These are phyloP conservation scores for Pseudopithomyces chartarum DNA, from an alignment of 2,329 filamentous ascomycete species.

Conservation along the genomic window DNA sequence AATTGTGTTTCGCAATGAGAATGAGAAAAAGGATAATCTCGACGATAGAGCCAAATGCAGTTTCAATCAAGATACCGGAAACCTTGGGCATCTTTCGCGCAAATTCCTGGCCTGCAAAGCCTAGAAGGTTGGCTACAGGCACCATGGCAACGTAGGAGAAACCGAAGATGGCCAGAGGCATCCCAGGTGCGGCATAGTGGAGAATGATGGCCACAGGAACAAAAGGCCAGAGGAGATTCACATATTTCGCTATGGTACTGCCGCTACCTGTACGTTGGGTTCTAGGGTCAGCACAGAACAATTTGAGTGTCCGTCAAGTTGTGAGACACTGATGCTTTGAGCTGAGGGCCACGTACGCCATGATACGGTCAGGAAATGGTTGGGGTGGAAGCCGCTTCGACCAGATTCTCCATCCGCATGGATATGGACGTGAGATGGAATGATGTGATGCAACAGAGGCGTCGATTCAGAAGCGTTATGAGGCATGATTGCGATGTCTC, in stretches of 20 bases:
- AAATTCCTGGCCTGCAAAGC: slow-evolving; percentile 73
- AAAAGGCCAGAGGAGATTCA: slow-evolving; percentile 76
- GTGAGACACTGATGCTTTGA: too few relatives aligned
- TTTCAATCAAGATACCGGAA: slow-evolving; percentile 64
- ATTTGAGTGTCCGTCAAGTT: too few relatives aligned
- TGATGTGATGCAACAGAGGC: slow-evolving; percentile 36
- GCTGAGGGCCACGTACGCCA: slow-evolving; percentile 46
- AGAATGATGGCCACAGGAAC: slow-evolving; percentile 72
- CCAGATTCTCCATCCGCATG: slow-evolving; percentile 68
- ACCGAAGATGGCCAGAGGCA: slow-evolving; percentile 67
- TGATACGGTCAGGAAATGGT: slow-evolving; percentile 66
- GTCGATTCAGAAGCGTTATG: slow-evolving; percentile 28
- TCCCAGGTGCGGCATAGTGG: slow-evolving; percentile 57
- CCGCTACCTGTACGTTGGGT: slow-evolving; percentile 52
- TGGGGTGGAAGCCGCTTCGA: slow-evolving; percentile 65
- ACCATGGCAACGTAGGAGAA: slow-evolving; percentile 77
- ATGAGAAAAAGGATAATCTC: slow-evolving; percentile 84
- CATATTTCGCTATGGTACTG: slow-evolving; percentile 65
- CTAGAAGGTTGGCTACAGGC: slow-evolving; percentile 74
- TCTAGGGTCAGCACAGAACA: too few relatives aligned
- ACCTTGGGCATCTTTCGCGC: slow-evolving; percentile 77
- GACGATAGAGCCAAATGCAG: slow-evolving; percentile 70
- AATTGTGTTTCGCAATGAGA: slow-evolving; percentile 60
- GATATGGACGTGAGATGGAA: slow-evolving; percentile 46
- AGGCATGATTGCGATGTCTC: slow-evolving; percentile 13